phyloP scores from a whole-genome alignment of 768 basidiomycete species.

The Phaeotremella fagi region DNA sequence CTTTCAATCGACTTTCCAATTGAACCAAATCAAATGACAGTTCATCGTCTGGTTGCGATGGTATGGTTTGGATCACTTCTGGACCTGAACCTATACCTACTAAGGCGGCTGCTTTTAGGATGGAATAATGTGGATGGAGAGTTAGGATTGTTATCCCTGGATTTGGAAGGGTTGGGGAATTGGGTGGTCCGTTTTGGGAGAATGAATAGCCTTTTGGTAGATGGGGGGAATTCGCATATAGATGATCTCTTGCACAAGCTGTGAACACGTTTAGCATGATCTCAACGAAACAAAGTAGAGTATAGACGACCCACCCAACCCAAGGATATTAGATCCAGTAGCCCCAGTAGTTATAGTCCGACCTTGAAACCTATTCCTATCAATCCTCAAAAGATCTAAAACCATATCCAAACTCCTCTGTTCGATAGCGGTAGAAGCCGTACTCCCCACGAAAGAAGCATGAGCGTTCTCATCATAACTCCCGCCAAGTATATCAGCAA shows the following conservation, averaged over 20 bases:
- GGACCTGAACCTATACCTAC: constrained; percentile 49
- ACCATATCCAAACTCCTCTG: constrained; percentile 41
- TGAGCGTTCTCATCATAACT: constrained; percentile 50
- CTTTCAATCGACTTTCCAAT: constrained; percentile 42
- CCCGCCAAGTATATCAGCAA: constrained; percentile 50
- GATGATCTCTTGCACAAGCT: constrained; percentile 50
- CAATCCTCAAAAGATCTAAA: constrained; percentile 38
- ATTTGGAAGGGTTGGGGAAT: constrained; percentile 33
- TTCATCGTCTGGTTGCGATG: constrained; percentile 17
- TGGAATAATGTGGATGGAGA: constrained; percentile 50
- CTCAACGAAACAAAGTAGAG: too few species aligned
- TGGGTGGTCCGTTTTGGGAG: constrained; percentile 49
- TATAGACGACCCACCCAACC: constrained; percentile 48
- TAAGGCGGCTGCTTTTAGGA: constrained; percentile 51
- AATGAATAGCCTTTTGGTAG: constrained; percentile 46
- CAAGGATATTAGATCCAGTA: constrained; percentile 51
- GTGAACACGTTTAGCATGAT: too few species aligned
- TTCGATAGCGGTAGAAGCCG: constrained; percentile 43
- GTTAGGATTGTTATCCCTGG: constrained; percentile 42
- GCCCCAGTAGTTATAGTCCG: constrained; percentile 52
- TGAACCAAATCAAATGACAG: constrained; percentile 45
- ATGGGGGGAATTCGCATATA: constrained; percentile 34
- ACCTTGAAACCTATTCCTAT: constrained; percentile 39
- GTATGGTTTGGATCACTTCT: constrained; percentile 45
- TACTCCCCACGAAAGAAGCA: constrained; percentile 27